Evolutionary conservation across 495 filamentous ascomycete genomes (phyloP), one percentile per base, ranked within the genome.

Genomic region (Hyaloscypha hepaticicola): DNA sequence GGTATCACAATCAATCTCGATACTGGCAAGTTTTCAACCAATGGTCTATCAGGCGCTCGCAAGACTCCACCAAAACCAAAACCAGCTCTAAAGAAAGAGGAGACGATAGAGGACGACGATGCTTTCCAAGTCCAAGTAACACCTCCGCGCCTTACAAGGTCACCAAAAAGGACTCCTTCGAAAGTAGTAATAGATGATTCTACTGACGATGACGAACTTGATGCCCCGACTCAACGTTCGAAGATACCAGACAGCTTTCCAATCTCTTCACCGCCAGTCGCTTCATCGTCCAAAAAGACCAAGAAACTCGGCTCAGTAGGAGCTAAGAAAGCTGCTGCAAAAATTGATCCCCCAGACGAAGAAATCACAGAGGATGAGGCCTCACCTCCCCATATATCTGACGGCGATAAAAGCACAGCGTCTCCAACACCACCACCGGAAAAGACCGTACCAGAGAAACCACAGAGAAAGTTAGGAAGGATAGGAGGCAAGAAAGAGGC

Each of bases 101-200:
- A 56, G 16, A 19, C 56, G 16, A 31, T 26, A 28, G 72, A 72
- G 25, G 78, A 80, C 16, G 75, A 79, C 56, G 73, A 76, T 60
- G 82, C 78, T 58, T 84, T 83, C 58, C 79, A 87, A 62, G 77
- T 82, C 19, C 84, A 82, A 67, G 73, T 73, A 28, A 80, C 79
- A 1, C 82, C 82, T 75, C 55, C 66, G 62, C 52, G 68, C 72
- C 24, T 61, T 28, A 9, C 51, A 16, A 71, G 70, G 12, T 33
- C 34, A 19, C 48, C 48, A 14, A 29, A 41, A 52, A 22, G 31
- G 12, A 48, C 24, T 14, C 51, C 45, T 55, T 55, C 55, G 29
- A 56, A 26, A 50, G 19, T 31, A 16, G 25, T 51, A 34, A 51
- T 25, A 52, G 66, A 66, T 33, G 58, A 61, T 38, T 59, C 58